Evolutionary conservation across 2,329 filamentous ascomycete species (phyloP), one percentile per base, ranked within the genome.

Genomic region (Colletotrichum sp.): DNA sequence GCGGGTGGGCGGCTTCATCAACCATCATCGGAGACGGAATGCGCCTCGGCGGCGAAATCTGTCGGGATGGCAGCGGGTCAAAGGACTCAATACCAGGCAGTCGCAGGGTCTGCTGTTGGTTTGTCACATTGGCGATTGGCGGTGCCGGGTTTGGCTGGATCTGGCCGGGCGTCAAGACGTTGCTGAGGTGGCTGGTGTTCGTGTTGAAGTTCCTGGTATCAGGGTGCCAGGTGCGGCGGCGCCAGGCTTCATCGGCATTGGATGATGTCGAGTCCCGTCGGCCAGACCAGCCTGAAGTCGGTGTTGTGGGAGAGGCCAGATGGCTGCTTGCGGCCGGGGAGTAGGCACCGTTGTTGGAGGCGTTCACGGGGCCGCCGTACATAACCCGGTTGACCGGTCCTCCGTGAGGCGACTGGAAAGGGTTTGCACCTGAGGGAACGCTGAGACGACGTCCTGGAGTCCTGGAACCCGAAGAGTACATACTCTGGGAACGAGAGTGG

Each of bases 81-180:
- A 98, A 98, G 18, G 95, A 98, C 83, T 98, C 95, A 79, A 98
- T 98, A 16, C 96, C 96, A 1, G 96, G 96, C 16, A 98, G 89
- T 52, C 95, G 92, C 16, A 95, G 88, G 6, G 89, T 85, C 8
- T 89, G 90, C 79, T 93, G 92, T 81, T 84, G 88, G 83, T 85
- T 92, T 49, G 83, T 83, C 8, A 83, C 86, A 72, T 83, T 88
- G 52, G 84, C 86, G 36, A 87, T 85, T 79, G 83, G 90, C 83
- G 81, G 89, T 82, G 74, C 90, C 81, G 86, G 90, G 85, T 81
- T 91, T 80, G 82, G 92, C 82, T 85, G 91, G 85, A 86, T 90
- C 78, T 88, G 92, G 82, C 84, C 92, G 81, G 94, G 92, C 7
- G 92, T 95, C 77, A 95, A 92, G 52, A 95, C 94, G 78, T 95